Percentiles rank a stretch among this genome's conserved stretches.
Evolutionary conservation across 257 asterid species (phyloP).

Genomic region (Datura wrightii): DNA sequence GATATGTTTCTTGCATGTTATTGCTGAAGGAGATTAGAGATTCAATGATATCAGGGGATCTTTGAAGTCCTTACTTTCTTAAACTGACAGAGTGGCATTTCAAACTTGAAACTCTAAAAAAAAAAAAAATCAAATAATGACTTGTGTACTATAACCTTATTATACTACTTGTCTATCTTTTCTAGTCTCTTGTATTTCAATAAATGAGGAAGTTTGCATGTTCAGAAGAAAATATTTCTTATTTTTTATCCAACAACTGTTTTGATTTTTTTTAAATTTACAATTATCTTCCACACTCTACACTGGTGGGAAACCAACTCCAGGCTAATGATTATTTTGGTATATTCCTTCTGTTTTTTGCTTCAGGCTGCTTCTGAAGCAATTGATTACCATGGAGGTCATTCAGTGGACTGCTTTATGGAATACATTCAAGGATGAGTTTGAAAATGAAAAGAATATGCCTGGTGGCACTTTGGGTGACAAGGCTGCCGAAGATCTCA

Average conservation of each 20-base stretch:
- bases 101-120: neutral
- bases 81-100: neutral
- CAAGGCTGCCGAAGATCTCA: conserved; percentile 90
- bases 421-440: conserved; percentile 85
- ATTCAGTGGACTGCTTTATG: conserved; percentile 87
- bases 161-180: conserved; percentile 8
- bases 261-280: neutral
- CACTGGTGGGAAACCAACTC: neutral
- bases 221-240: neutral
- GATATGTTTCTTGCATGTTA: conserved; percentile 14
- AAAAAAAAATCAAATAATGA: neutral
- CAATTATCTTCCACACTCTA: neutral
- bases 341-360: conserved; percentile 19
- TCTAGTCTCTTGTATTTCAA: conserved; percentile 2
- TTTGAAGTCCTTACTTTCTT: conserved; percentile 11
- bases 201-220: neutral
- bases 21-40: neutral
- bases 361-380: conserved; percentile 75
- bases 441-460: conserved; percentile 86
- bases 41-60: conserved; percentile 10
- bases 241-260: neutral
- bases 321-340: neutral
- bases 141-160: neutral
- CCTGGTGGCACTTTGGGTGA: conserved; percentile 88
- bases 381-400: conserved; percentile 93